phyloP scores from a whole-genome alignment of 345 rosid species.

The Lepidium aucheri region DNA sequence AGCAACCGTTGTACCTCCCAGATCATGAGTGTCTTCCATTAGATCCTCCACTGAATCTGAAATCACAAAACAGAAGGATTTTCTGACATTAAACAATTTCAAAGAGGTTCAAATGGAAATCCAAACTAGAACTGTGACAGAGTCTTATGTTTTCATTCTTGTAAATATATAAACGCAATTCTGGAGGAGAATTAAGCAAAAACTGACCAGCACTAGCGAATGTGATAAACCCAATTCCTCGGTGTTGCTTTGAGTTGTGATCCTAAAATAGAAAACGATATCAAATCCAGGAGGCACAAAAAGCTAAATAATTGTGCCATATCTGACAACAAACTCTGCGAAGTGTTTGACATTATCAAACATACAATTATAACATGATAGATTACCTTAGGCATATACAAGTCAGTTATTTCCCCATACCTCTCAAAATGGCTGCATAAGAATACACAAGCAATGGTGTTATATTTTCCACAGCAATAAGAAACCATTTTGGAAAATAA shows the following conservation, averaged over 20 bases:
- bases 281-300: not conserved
- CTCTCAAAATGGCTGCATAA: conserved; percentile 84
- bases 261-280: conserved; percentile 42
- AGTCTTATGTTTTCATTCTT: not conserved
- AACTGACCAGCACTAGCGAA: conserved; percentile 71
- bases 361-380: not conserved
- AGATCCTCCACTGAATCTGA: conserved; percentile 83
- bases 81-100: not conserved
- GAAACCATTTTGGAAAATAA: not conserved
- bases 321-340: not conserved
- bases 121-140: not conserved
- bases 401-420: conserved; percentile 87
- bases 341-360: not conserved
- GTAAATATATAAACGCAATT: not conserved
- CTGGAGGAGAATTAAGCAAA: not conserved
- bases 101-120: not conserved
- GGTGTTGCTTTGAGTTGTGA: conserved; percentile 75
- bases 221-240: conserved; percentile 96
- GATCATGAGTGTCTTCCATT: conserved; percentile 88
- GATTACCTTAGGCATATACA: conserved; percentile 92
- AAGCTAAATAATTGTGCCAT: not conserved
- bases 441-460: not conserved
- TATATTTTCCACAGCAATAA: not conserved
- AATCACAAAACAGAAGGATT: not conserved
- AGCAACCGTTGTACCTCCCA: conserved; percentile 83